Base-by-base conservation (phyloP, 2,329 filamentous ascomycete species). In the Aureobasidium musti region DNA sequence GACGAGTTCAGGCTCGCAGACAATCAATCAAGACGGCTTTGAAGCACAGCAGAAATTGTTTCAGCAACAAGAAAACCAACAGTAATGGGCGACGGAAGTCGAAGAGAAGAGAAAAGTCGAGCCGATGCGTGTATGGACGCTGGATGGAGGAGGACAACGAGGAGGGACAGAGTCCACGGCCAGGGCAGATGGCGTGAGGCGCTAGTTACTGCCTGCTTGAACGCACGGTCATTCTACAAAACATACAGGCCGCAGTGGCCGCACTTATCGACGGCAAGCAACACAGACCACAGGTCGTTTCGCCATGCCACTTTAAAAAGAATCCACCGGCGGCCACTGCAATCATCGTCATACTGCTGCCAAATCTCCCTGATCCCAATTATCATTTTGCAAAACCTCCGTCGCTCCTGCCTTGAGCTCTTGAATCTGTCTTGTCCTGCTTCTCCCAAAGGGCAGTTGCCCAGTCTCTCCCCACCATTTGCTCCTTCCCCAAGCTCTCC, bases 341-440 rank as follows among this genome's bases (percentile, higher is more conserved):
- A 63, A 63, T 63, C 59, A 63, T 63, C 59, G 59, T 63, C 59
- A 63, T 52, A 13, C 39, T 63, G 43, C 59, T 4, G 30, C 43
- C 41, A 61, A 37, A 47, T 47, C 41, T 47, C 43, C 57, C 30
- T 61, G 57, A 33, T 26, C 11, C 43, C 23, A 43, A n/a, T 21
- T 1, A 45, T 21, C 26, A 19, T 45, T 26, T 45, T 59, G 54
- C 54, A 59, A 59, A 59, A 45, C 39, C 37, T 30, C 37, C 39
- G 54, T 45, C n/a, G 54, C 39, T 43, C 37, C 39, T 61, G 28
- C 28, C 28, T 30, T n/a, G 28, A 30, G 23, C 39, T 28, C 37
- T 59, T 45, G 23, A 13, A 30, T 26, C 5, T 56, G 33, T 56
- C 26, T 56, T 11, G 6, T 39, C 23, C 21, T 39, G 50, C 30